A percentile compares a stretch with the other conserved stretches of the same genome.
Evolutionary conservation across 768 basidiomycete species (phyloP).

Genomic region (Tricholoma hemisulphureum): DNA sequence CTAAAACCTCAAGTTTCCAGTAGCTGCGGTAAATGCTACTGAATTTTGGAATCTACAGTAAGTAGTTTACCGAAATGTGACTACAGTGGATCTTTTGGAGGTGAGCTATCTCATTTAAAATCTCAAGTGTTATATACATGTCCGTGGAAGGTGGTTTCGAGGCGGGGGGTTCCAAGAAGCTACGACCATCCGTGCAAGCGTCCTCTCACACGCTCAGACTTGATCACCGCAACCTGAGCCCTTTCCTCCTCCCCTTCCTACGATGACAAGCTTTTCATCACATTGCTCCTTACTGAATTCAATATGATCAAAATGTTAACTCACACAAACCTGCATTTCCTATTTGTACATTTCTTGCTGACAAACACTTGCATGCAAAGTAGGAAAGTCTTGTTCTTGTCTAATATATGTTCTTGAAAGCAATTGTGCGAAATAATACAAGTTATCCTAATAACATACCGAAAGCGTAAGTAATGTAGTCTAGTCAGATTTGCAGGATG

Average conservation of each 20-base stretch:
- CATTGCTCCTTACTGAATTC: too few relatives aligned
- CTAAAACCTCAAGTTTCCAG: constrained; percentile 41
- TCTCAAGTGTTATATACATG: not conserved
- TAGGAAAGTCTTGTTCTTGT: not conserved
- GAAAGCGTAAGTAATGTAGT: constrained; percentile 9
- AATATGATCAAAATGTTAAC: too few relatives aligned
- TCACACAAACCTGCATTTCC: too few relatives aligned
- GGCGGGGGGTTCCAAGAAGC: too few relatives aligned
- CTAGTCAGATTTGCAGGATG: constrained; percentile 4
- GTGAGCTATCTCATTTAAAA: constrained; percentile 9
- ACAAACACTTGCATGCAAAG: constrained; percentile 26
- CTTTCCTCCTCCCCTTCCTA: too few relatives aligned
- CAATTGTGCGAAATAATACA: constrained; percentile 4
- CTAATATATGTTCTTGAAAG: not conserved
- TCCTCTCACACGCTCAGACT: too few relatives aligned
- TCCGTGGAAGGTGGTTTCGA: not conserved
- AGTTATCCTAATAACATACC: constrained; percentile 12
- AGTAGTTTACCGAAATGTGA: not conserved
- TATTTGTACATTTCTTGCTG: too few relatives aligned
- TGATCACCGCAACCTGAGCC: too few relatives aligned
- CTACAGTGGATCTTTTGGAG: constrained; percentile 38
- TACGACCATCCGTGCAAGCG: too few relatives aligned
- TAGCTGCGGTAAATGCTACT: constrained; percentile 37
- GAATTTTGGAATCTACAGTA: not conserved
- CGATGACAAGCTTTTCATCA: too few relatives aligned